Evolutionary conservation across 768 basidiomycete genomes (phyloP).

Genomic region (Mrakia blollopis): DNA sequence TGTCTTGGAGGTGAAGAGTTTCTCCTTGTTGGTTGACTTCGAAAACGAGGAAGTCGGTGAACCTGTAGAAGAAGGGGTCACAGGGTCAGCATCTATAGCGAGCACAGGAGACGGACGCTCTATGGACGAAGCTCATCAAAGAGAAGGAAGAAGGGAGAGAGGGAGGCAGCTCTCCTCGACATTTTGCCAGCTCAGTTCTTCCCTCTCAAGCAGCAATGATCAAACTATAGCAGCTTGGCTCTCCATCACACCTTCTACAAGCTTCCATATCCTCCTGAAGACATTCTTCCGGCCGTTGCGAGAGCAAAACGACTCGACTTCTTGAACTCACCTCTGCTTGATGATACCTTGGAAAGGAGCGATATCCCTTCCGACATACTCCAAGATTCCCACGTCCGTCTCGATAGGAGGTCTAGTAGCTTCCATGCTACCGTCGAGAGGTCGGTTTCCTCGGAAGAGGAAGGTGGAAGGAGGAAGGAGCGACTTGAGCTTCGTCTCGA

Average conservation of each 20-base stretch:
- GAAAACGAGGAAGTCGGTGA: slow-evolving; percentile 92
- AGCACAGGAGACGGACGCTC: neutral
- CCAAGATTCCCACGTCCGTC: slow-evolving; percentile 81
- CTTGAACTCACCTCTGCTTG: slow-evolving; percentile 73
- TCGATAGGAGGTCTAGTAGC: slow-evolving; percentile 47
- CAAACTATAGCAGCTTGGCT: no score
- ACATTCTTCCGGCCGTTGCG: neutral
- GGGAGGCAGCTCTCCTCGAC: neutral
- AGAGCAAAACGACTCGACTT: neutral
- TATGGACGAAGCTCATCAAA: neutral
- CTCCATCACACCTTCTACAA: neutral
- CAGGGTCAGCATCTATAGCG: neutral
- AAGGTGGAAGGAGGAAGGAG: slow-evolving; percentile 32
- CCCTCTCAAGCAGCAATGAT: no score
- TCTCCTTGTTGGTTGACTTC: slow-evolving; percentile 80
- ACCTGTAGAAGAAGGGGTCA: slow-evolving; percentile 51
- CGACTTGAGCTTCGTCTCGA: slow-evolving; percentile 9
- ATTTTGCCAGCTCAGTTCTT: neutral
- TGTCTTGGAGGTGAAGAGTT: slow-evolving; percentile 72
- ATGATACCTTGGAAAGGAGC: slow-evolving; percentile 83
- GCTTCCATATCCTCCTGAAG: neutral
- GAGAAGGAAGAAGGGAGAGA: neutral
- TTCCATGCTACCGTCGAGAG: slow-evolving; percentile 11
- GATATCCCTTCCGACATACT: slow-evolving; percentile 68
- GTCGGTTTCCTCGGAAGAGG: slow-evolving; percentile 20